These are phyloP conservation scores for Leccinum solheimii DNA, from an alignment of 1,284 basidiomycete genomes.

Conservation along the genomic window DNA sequence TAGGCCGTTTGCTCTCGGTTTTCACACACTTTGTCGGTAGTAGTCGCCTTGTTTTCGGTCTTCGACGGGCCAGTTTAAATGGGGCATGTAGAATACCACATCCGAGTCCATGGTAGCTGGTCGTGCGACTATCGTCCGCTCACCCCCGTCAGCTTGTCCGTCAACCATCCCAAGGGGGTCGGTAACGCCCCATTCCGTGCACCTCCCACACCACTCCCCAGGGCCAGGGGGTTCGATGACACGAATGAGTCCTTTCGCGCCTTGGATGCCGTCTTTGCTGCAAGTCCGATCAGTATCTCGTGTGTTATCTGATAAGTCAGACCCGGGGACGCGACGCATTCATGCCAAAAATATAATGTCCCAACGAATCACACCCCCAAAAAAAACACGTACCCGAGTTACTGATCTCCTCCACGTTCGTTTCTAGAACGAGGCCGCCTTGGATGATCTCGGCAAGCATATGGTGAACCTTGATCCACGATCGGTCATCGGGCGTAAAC, in stretches of 20 bases:
- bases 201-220: slow-evolving; percentile 58
- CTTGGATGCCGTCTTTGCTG: slow-evolving; percentile 67
- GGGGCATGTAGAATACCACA: slow-evolving; percentile 1
- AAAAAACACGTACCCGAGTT: slow-evolving; percentile 56
- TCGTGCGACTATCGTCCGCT: slow-evolving; percentile 23
- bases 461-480: slow-evolving; percentile 69
- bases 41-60: neutral
- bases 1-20: neutral
- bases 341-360: neutral
- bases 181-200: slow-evolving; percentile 61
- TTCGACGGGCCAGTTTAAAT: neutral
- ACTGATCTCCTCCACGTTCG: slow-evolving; percentile 91
- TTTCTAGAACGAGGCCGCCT: slow-evolving; percentile 97
- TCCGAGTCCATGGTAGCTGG: neutral
- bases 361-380: neutral
- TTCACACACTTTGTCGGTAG: slow-evolving; percentile 1
- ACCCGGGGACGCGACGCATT: neutral
- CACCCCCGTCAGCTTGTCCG: slow-evolving; percentile 68
- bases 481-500: slow-evolving; percentile 1
- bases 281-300: slow-evolving; percentile 15
- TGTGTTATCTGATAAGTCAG: slow-evolving; percentile 7
- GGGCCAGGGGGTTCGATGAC: slow-evolving; percentile 73
- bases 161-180: slow-evolving; percentile 77
- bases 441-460: slow-evolving; percentile 95
- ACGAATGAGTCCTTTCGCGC: slow-evolving; percentile 73